Evolutionary conservation across 2,329 filamentous ascomycete genomes (phyloP), one percentile per base, ranked within the genome.

Genomic region (Penicillium janthinellum): DNA sequence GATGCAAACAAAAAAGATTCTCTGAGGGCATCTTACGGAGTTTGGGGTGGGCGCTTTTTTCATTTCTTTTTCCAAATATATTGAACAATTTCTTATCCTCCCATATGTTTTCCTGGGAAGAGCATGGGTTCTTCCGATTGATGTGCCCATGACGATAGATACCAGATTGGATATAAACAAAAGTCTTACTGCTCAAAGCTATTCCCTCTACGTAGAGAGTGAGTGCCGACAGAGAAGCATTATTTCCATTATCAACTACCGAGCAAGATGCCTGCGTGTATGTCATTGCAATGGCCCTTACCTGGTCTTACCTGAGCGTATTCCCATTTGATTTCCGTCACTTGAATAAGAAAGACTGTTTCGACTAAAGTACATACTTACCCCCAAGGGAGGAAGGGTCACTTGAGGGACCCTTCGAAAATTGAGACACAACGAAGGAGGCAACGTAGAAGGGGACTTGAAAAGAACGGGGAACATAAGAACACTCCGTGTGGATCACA

Each of bases 341-440:
- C 60, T 58, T 62, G 61, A 66, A 63, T 48, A 60, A 25, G 25
- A 52, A 58, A 57, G 61, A 56, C 60, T 67, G 62, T 51, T 64
- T 69, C 68, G 66, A 70, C 70, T 76, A 77, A 75, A 71, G 66
- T 79, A 78, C 77, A 80, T 78, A 80, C 78, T 77, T 75, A 77
- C 71, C 75, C 70, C 57, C 55, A 71, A 64, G 73, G 60, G 64
- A 56, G 53, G 66, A 64, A 66, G 56, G 38, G 60, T 60, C 55
- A 59, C 45, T 61, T 58, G 56, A 53, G 69, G 69, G 66, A 53
- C 51, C 38, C 71, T 72, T 64, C 70, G 71, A 69, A 71, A 55
- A 61, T 57, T 62, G 58, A 54, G 64, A 57, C 45, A 65, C 56
- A 62, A 49, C 41, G 64, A 59, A 59, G 51, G 72, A 70, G 75